A percentile compares a stretch with the other conserved stretches of the same genome.
Evolutionary conservation across 768 basidiomycete genomes (phyloP).

Genomic region (Trametes sanguinea): DNA sequence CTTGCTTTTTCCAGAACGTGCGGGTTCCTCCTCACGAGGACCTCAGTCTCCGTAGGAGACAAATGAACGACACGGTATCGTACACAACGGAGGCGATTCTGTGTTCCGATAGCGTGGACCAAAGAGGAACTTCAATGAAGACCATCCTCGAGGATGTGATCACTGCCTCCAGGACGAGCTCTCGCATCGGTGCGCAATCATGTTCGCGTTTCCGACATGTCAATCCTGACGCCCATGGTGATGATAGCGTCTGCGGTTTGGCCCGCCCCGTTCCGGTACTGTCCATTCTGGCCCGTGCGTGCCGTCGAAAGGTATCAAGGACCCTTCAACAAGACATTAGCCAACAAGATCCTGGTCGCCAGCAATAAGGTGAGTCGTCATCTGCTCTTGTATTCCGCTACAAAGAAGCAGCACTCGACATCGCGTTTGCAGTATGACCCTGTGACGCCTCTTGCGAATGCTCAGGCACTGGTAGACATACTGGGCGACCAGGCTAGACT

Average conservation of each 20-base stretch:
- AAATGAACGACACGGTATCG: not conserved
- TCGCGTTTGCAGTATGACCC: constrained; percentile 13
- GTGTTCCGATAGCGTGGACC: constrained; percentile 17
- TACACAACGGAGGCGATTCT: constrained; percentile 5
- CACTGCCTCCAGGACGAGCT: not conserved
- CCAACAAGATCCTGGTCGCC: constrained; percentile 20
- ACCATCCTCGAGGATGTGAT: constrained; percentile 13
- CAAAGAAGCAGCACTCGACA: not conserved
- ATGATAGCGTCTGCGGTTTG: not conserved
- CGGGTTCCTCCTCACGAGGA: not conserved
- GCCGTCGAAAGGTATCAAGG: constrained; percentile 26
- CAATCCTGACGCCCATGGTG: not conserved
- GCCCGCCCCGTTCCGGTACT: constrained; percentile 2
- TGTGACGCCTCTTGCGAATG: constrained; percentile 20
- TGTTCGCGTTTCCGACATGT: not conserved
- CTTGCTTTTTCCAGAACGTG: too few species aligned
- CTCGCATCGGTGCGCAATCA: constrained; percentile 6
- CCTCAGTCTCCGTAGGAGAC: not conserved
- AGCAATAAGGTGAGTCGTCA: constrained; percentile 19
- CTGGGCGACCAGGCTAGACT: constrained; percentile 18
- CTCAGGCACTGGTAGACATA: constrained; percentile 8
- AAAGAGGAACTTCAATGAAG: not conserved
- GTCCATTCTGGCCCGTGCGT: constrained; percentile 22
- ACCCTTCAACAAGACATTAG: constrained; percentile 24
- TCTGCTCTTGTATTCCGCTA: too few species aligned